Base-by-base conservation (phyloP, 2,329 filamentous ascomycete genomes). In the Alternaria ethzedia region DNA sequence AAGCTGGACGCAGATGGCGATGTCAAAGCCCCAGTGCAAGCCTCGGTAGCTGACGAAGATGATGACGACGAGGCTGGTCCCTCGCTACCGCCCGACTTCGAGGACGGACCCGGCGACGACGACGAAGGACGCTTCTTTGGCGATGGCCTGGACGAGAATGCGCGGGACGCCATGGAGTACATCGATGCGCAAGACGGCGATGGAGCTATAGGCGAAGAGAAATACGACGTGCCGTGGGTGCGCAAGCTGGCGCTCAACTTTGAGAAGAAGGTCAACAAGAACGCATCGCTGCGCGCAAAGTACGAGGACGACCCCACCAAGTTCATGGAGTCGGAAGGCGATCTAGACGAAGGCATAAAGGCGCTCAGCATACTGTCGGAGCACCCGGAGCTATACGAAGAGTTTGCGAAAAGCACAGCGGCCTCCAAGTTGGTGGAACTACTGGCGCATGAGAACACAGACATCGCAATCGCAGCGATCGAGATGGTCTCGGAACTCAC, bases 61-160 rank as follows among this genome's bases (percentile, higher is more conserved):
- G 84, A 75, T 3, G 76, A 73, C 2, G 75, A 79, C 7, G 81
- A 82, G 64, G 84, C 86, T 2, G 86, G 86, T 0, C 86, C 86
- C 1, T 84, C 87, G 46, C 81, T 86, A 36, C 86, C 80, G 8
- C 77, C 88, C 13, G 87, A 88, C 66, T 83, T 87, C 25, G 85
- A 85, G 57, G 82, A 85, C 36, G 87, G 87, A 51, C 82, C 79
- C 30, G 86, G 87, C 11, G 78, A 81, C 58, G 94, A 97, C 72
- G 93, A 97, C 57, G 96, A 97, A 68, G 96, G 95, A 1, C 90
- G 96, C 11, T 99, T 99, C 83, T 99, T 97, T 73, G 96, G 95
- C 46, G 92, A 94, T 57, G 96, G 96, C 32, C 91, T 99, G 72
- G 93, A 91, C 25, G 86, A 90, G 61, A 87, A 93, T 69, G 93